phyloP scores from a whole-genome alignment of 805 yeast species.

The Zygosaccharomyces bisporus region DNA sequence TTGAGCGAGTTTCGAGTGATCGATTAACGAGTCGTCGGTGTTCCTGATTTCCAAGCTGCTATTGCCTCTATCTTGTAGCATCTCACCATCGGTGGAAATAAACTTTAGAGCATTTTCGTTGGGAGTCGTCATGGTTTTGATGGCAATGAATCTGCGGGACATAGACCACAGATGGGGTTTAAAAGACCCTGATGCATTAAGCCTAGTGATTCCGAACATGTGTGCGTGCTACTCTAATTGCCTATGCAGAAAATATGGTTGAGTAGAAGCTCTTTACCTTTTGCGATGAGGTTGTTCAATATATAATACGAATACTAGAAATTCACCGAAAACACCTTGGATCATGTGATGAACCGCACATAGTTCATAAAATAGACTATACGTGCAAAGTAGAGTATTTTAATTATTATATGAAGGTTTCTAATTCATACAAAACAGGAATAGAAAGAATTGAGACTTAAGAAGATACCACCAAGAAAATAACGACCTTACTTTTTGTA shows the following conservation, averaged over 20 bases:
- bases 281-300: neutral
- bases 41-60: conserved; percentile 34
- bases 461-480: too few relatives aligned
- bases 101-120: conserved; percentile 73
- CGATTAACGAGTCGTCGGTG: conserved; percentile 33
- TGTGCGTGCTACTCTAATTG: neutral
- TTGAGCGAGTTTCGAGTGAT: conserved; percentile 59
- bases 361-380: too few relatives aligned
- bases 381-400: too few relatives aligned
- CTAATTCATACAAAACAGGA: too few relatives aligned
- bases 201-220: neutral
- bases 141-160: conserved; percentile 22
- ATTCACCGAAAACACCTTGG: neutral
- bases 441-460: too few relatives aligned
- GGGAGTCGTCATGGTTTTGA: conserved; percentile 59
- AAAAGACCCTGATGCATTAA: neutral
- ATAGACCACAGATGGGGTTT: conserved; percentile 2
- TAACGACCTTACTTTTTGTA: too few relatives aligned
- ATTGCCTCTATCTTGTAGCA: conserved; percentile 33
- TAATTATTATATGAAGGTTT: too few relatives aligned
- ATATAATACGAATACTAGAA: neutral
- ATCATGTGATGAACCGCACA: neutral
- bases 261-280: neutral
- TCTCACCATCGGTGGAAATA: conserved; percentile 39
- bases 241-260: too few relatives aligned